Evolutionary conservation across 2,329 filamentous ascomycete genomes (phyloP), one percentile per base, ranked within the genome.

Genomic region (Cladorrhinum sp.): DNA sequence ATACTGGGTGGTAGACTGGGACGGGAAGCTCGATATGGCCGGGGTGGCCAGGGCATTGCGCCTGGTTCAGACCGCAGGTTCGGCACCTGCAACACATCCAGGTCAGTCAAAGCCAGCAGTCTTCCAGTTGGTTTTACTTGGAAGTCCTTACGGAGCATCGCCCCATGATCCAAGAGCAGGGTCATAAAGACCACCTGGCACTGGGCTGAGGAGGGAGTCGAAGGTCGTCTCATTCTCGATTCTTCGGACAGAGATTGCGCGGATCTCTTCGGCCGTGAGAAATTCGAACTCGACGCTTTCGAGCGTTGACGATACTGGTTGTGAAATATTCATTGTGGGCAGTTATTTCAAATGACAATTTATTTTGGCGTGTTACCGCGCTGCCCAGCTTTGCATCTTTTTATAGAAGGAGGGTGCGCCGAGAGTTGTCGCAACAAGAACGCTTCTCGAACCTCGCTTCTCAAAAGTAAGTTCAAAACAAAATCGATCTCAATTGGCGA

Each of bases 171-270:
- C 95, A 63, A 99, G 82, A 52, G 94, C 93, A 59, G 91, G 86
- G 75, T 97, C 95, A 72, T 99, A 96, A 8, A 99, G 83, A 73
- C 95, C 95, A 62, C 92, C 92, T 14, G 92, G 90, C 9, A 96
- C 85, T 7, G 94, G 93, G 70, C 96, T 93, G 67, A 96, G 83
- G 60, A 97, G 85, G 61, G 86, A 92, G 76, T 98, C 95, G 74
- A 98, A 95, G n/a, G 95, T 96, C 67, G 85, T 91, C 56, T 92
- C 89, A 78, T 96, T 96, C 72, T 96, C 90, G 69, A 99, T 96
- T 76, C 88, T 87, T 80, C 95, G 95, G 67, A 97, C 95, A 8
- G 95, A 99, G 69, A 98, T 86, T 63, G 87, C 84, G 73, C 88
- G 87, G 73, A 99, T 92, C 75, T 99, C 94, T 63, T 88, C 82